These are phyloP conservation scores for Kalaharituber pfeilii DNA, from an alignment of 2,329 filamentous ascomycete genomes.

Conservation along the genomic window DNA sequence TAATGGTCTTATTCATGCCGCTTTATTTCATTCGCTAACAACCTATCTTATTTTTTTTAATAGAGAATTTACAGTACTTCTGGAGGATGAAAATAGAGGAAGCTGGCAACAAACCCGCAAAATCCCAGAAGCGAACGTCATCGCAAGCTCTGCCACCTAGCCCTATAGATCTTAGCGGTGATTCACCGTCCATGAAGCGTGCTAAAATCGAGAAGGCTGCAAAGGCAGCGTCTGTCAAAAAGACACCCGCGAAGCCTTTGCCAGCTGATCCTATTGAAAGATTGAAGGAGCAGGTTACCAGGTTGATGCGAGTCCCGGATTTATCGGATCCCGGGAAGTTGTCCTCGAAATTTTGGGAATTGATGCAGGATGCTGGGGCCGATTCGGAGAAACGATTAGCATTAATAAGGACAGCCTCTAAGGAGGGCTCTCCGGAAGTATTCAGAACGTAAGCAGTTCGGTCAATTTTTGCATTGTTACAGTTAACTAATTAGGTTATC, in stretches of 20 bases:
- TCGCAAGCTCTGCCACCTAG: neutral
- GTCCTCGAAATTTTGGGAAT: neutral
- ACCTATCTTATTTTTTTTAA: neutral
- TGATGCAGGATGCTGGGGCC: neutral
- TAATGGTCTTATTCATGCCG: neutral
- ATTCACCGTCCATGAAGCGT: neutral
- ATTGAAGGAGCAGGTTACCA: neutral
- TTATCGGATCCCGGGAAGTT: neutral
- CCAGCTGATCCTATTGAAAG: neutral
- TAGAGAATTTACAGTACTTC: neutral
- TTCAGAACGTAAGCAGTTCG: neutral
- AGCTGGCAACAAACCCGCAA: neutral
- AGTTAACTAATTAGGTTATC: neutral
- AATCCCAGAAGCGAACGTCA: neutral
- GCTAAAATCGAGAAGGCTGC: neutral
- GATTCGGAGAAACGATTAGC: neutral
- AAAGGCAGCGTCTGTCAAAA: neutral
- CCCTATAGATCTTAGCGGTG: neutral
- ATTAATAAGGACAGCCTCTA: neutral
- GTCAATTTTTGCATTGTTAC: neutral
- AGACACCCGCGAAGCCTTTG: neutral
- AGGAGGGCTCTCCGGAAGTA: neutral
- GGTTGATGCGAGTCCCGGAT: neutral
- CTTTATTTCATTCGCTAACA: neutral
- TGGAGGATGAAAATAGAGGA: neutral